Evolutionary conservation across 1,139 yeast genomes (phyloP).

Genomic region (Geotrichum cucujoidarum): DNA sequence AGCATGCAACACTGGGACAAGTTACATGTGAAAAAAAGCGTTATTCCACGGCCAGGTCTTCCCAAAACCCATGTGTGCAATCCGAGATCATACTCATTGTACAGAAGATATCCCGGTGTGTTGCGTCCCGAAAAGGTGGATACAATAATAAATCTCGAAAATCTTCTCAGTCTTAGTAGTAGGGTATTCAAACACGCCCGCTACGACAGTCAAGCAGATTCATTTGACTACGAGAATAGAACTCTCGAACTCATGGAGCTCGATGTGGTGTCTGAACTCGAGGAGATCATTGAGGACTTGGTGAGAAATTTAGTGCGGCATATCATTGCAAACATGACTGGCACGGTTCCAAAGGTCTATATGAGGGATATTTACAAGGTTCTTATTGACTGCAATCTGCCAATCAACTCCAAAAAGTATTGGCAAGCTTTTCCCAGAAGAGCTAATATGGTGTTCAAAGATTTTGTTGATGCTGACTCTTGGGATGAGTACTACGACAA

Average conservation of each 20-base stretch:
- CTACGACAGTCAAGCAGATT: slow-evolving; percentile 12
- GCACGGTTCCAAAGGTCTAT: not conserved
- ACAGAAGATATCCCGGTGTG: not conserved
- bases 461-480: slow-evolving; percentile 2
- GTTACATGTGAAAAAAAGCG: not conserved
- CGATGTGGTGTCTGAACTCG: slow-evolving; percentile 6
- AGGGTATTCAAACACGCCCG: slow-evolving; percentile 18
- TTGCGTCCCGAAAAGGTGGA: slow-evolving; percentile 4
- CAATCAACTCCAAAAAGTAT: slow-evolving; percentile 3
- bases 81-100: not conserved
- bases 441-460: slow-evolving; percentile 5
- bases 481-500: slow-evolving; percentile 7
- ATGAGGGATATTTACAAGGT: not conserved
- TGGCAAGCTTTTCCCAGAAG: slow-evolving; percentile 14
- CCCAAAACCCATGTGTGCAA: not conserved
- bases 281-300: slow-evolving; percentile 10
- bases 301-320: slow-evolving; percentile 6
- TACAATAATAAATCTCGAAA: slow-evolving; percentile 10
- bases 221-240: slow-evolving; percentile 2
- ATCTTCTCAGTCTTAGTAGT: slow-evolving; percentile 15
- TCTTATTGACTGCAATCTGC: not conserved
- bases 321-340: not conserved
- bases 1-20: slow-evolving; percentile 5
- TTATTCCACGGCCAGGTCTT: not conserved
- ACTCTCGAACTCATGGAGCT: not conserved